Percentiles rank a stretch among this genome's conserved stretches.
Conservation (phyloP, 768 basidiomycete species). For the Hygrophorus russula region DNA sequence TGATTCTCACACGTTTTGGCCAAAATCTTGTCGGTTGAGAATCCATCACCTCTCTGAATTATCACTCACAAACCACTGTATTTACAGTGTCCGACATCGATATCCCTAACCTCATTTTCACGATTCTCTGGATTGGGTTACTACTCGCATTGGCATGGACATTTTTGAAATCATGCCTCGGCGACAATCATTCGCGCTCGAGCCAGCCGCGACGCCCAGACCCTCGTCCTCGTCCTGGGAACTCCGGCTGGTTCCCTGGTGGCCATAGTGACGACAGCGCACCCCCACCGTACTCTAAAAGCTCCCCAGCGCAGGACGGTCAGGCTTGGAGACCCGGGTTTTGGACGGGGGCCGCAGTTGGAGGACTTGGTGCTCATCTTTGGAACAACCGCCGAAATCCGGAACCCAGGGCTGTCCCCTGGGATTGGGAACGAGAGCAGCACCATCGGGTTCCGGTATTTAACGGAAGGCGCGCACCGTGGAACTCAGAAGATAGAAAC, state of each 20-base stretch:
- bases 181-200: constrained; percentile 10
- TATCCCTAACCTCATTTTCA: constrained; percentile 38
- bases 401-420: constrained; percentile 21
- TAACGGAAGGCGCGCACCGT: constrained; percentile 18
- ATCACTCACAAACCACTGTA: not conserved
- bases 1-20: constrained; percentile 13
- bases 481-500: constrained; percentile 38
- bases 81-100: constrained; percentile 20
- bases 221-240: constrained; percentile 25
- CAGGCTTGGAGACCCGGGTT: constrained; percentile 32
- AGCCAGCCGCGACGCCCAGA: constrained; percentile 18
- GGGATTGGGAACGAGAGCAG: constrained; percentile 51
- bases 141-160: constrained; percentile 45
- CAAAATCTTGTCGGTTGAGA: not conserved
- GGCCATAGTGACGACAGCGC: constrained; percentile 26
- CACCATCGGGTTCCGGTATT: constrained; percentile 17
- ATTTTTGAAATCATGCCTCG: constrained; percentile 44
- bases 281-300: constrained; percentile 50
- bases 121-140: constrained; percentile 43
- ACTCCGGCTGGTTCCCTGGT: constrained; percentile 38
- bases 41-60: not conserved
- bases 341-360: constrained; percentile 74
- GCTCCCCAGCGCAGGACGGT: constrained; percentile 13
- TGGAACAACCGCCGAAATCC: constrained; percentile 27
- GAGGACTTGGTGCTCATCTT: constrained; percentile 54